A percentile compares a stretch with the other conserved stretches of the same genome.
Evolutionary conservation across 2,329 filamentous ascomycete genomes (phyloP).

Genomic region (Microdochium paspali): DNA sequence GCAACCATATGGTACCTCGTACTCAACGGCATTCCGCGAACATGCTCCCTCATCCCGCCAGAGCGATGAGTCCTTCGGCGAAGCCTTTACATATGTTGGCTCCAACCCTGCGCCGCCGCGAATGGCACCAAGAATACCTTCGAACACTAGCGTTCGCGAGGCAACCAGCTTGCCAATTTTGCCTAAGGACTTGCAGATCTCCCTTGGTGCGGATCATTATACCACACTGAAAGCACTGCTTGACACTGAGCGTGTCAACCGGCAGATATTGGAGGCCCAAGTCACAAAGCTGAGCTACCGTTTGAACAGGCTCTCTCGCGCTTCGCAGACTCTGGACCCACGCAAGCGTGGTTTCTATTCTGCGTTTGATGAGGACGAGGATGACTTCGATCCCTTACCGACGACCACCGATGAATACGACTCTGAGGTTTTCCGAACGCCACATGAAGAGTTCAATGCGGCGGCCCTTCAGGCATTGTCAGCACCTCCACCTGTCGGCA

Average conservation of each 20-base stretch:
- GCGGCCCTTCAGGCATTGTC: constrained; percentile 30
- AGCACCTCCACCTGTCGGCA: constrained; percentile 26
- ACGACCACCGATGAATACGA: constrained; percentile 17
- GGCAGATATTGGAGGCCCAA: constrained; percentile 45
- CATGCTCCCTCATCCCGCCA: constrained; percentile 18
- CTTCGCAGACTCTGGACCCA: constrained; percentile 23
- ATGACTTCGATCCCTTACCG: constrained; percentile 17
- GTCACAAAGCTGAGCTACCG: constrained; percentile 43
- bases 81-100: constrained; percentile 34
- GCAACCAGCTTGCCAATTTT: constrained; percentile 33
- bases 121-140: constrained; percentile 22
- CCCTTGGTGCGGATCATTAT: constrained; percentile 36
- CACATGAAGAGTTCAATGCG: constrained; percentile 31
- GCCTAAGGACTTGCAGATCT: constrained; percentile 18
- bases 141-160: constrained; percentile 38
- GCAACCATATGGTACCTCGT: constrained; percentile 6
- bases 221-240: constrained; percentile 40
- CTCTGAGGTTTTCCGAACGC: constrained; percentile 42
- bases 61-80: constrained; percentile 36
- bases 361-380: constrained; percentile 32
- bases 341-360: constrained; percentile 24
- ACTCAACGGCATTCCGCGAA: constrained; percentile 15
- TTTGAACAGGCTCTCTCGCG: constrained; percentile 34
- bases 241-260: constrained; percentile 45
- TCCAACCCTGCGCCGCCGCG: constrained; percentile 20